Base-by-base conservation (phyloP, 1,284 basidiomycete species). In the Moesziomyces parantarcticus region DNA sequence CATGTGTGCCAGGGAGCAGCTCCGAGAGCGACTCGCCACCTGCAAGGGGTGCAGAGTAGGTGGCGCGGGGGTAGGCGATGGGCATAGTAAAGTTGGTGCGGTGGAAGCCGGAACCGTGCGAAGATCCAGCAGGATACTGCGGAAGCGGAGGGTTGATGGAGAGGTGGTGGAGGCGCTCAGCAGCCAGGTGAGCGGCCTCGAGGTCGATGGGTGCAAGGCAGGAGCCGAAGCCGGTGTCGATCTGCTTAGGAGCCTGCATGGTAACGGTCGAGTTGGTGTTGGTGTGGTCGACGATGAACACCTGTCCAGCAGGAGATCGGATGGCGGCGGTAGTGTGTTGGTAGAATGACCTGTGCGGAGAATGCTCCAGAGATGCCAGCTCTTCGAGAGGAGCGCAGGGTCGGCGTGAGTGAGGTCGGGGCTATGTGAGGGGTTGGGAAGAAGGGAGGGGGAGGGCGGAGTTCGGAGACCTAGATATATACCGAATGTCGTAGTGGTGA, bases 161-260 rank as follows among this genome's bases (percentile, higher is more conserved):
- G 29, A 66, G 58, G 55, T 52, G 58, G 46, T 65, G 62, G 18
- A 65, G 62, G 23, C 62, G 68, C 58, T 71, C 68, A 47, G 62
- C 62, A 13, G 55, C 57, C n/a, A 54, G 45, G 49, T 58, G 54
- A 25, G 69, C 69, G 29, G 63, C 69, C 52, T 59, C 53, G 22
- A 72, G 59, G 64, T 72, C 60, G 50, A 72, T 63, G 44, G 69
- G 60, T 14, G 69, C 64, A 26, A 72, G 64, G 46, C 58, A 58
- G 10, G 48, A 67, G 51, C 69, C 69, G 48, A 72, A 72, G 57
- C 59, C 59, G 14, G 69, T 72, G 53, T 72, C 47, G 53, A 67
- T 72, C 49, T 66, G 62, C 53, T 67, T 66, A 16, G 69, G 69
- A 7, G 59, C 63, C 58, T 62, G 63, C 69, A 72, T 72, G 39